These are phyloP conservation scores for Candida cerambycidarum DNA, from an alignment of 805 yeast genomes.

Conservation along the genomic window DNA sequence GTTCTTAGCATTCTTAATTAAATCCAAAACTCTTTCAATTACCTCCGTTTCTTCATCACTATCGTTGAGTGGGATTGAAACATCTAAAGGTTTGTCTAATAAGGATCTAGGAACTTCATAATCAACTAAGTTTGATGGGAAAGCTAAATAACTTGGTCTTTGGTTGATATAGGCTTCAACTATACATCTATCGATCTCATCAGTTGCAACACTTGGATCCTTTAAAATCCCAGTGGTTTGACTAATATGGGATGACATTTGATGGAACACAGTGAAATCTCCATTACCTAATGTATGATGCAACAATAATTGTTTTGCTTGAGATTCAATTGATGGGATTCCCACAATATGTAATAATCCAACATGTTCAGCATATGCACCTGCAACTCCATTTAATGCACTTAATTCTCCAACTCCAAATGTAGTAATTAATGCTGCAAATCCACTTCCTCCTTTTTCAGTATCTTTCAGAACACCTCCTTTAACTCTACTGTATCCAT, in stretches of 20 bases:
- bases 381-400: constrained; percentile 84
- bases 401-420: constrained; percentile 90
- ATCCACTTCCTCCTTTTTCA: constrained; percentile 17
- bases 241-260: constrained; percentile 75
- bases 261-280: constrained; percentile 55
- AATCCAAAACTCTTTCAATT: constrained; percentile 39
- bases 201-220: constrained; percentile 65
- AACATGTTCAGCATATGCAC: constrained; percentile 87
- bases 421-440: constrained; percentile 75
- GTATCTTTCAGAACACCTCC: constrained; percentile 32
- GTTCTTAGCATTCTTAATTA: constrained; percentile 58
- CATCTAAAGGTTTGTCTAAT: constrained; percentile 65
- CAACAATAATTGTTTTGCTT: constrained; percentile 41
- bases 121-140: constrained; percentile 81
- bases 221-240: constrained; percentile 64
- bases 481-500: constrained; percentile 82
- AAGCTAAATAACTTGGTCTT: constrained; percentile 79
- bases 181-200: constrained; percentile 70
- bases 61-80: constrained; percentile 33
- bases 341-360: constrained; percentile 85
- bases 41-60: constrained; percentile 40
- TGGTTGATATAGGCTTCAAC: constrained; percentile 68
- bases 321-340: constrained; percentile 75
- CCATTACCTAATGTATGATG: constrained; percentile 47
- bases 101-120: constrained; percentile 54